Conservation (phyloP, 2,329 filamentous ascomycete genomes). For the Ramichloridium luteum region DNA sequence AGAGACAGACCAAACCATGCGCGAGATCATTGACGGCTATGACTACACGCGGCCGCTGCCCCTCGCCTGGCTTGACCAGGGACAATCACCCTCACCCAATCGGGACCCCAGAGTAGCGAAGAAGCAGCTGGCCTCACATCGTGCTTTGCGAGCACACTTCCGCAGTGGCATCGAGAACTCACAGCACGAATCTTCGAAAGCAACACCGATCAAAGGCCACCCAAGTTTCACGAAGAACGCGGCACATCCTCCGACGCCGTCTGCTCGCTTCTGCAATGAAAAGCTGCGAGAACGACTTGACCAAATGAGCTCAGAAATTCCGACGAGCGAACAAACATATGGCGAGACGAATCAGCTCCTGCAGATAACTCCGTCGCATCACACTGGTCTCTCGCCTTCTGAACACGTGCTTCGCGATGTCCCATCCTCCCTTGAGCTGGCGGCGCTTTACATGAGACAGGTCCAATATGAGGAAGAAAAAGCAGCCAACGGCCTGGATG, state of each 20-base stretch:
- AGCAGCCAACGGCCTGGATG: not conserved
- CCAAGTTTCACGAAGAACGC: too few species aligned
- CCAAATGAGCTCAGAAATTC: too few species aligned
- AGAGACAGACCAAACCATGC: conserved; percentile 16
- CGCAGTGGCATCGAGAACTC: conserved; percentile 1
- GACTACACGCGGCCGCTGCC: conserved; percentile 14
- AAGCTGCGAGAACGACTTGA: conserved; percentile 9
- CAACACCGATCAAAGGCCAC: not conserved
- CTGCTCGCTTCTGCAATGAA: conserved; percentile 9
- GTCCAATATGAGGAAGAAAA: too few species aligned
- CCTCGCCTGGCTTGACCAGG: too few species aligned
- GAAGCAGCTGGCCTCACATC: not conserved
- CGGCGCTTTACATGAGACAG: too few species aligned
- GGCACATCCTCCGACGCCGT: conserved; percentile 9
- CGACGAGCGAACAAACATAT: conserved; percentile 22
- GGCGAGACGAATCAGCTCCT: conserved; percentile 21
- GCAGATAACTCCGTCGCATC: conserved; percentile 11
- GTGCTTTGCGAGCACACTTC: too few species aligned
- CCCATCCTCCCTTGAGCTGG: not conserved
- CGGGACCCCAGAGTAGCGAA: not conserved
- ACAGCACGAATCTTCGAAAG: not conserved
- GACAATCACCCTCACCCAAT: too few species aligned
- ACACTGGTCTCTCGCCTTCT: not conserved
- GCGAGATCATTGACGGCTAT: conserved; percentile 18
- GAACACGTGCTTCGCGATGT: not conserved